Evolutionary conservation across 2,329 filamentous ascomycete genomes (phyloP).

Genomic region (Colletotrichum sojae): DNA sequence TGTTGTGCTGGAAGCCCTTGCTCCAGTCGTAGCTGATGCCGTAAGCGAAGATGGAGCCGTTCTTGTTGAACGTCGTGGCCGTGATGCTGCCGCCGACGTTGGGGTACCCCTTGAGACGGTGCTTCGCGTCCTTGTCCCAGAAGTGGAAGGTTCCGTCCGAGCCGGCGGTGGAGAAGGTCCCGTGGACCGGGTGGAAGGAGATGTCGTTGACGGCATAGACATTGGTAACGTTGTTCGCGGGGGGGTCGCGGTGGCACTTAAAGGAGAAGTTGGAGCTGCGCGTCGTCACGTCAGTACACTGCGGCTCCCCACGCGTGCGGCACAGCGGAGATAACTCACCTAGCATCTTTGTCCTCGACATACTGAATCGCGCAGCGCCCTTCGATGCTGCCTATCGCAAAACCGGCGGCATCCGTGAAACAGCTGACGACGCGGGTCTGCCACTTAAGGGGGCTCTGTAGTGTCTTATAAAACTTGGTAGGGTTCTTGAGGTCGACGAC

Average conservation of each 20-base stretch:
- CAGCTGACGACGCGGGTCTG: constrained; percentile 96
- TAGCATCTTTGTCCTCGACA: constrained; percentile 93
- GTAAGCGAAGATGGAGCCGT: constrained; percentile 87
- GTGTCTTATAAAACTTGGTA: constrained; percentile 92
- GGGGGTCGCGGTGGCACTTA: constrained; percentile 94
- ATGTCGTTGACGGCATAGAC: constrained; percentile 98
- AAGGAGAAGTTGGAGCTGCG: constrained; percentile 93
- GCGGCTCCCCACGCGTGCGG: background rate
- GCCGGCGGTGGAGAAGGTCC: constrained; percentile 98
- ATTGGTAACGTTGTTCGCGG: constrained; percentile 82
- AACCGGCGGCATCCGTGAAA: constrained; percentile 92
- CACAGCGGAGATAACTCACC: constrained; percentile 59
- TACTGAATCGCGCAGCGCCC: constrained; percentile 98
- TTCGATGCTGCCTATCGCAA: constrained; percentile 96
- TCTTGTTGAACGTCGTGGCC: constrained; percentile 90
- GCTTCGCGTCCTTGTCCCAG: constrained; percentile 95
- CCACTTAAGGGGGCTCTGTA: constrained; percentile 97
- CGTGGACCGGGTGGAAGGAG: constrained; percentile 95
- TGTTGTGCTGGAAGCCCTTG: constrained; percentile 93
- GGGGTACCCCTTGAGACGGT: constrained; percentile 90
- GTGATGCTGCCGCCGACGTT: constrained; percentile 89
- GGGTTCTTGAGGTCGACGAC: constrained; percentile 93
- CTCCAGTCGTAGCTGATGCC: constrained; percentile 98
- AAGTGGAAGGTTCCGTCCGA: constrained; percentile 97
- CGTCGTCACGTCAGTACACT: constrained; percentile 15